Conservation (phyloP, 2,329 filamentous ascomycete species). For the Beauveria asiatica region DNA sequence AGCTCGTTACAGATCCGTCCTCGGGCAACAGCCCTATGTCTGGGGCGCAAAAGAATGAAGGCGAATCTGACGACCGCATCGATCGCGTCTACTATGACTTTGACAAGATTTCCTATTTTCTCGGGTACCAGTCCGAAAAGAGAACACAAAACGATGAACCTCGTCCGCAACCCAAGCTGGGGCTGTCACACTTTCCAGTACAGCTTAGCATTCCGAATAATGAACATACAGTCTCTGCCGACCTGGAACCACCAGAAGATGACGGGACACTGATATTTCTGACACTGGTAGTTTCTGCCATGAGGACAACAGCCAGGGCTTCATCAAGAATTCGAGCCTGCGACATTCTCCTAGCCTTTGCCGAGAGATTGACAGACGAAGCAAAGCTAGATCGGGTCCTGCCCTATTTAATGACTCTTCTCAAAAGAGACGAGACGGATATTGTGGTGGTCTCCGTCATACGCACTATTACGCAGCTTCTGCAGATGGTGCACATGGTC, state of each 20-base stretch:
- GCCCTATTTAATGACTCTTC: conserved; percentile 75
- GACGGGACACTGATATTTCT: conserved; percentile 91
- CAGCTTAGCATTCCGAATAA: conserved; percentile 82
- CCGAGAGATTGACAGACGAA: conserved; percentile 86
- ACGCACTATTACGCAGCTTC: conserved; percentile 77
- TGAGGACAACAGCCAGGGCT: conserved; percentile 81
- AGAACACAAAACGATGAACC: conserved; percentile 24
- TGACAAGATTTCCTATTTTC: conserved; percentile 93
- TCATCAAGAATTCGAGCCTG: conserved; percentile 84
- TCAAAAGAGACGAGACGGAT: conserved; percentile 69
- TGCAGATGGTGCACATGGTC: conserved; percentile 80
- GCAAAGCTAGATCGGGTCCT: conserved; percentile 89
- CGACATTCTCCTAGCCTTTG: conserved; percentile 84
- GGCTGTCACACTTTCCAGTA: conserved; percentile 64
- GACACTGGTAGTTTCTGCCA: conserved; percentile 76
- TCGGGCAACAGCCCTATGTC: conserved; percentile 67
- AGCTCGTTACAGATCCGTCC: conserved; percentile 82
- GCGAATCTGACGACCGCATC: conserved; percentile 87
- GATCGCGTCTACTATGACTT: conserved; percentile 90
- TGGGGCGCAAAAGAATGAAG: conserved; percentile 59
- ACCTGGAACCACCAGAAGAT: conserved; percentile 57
- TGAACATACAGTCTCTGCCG: conserved; percentile 57
- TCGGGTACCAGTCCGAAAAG: conserved; percentile 59
- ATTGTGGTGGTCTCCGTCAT: conserved; percentile 80
- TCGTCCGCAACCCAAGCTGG: conserved; percentile 32